A percentile compares a stretch with the other conserved stretches of the same genome.
phyloP scores from a whole-genome alignment of 768 basidiomycete genomes.

The Cystofilobasidium macerans region DNA sequence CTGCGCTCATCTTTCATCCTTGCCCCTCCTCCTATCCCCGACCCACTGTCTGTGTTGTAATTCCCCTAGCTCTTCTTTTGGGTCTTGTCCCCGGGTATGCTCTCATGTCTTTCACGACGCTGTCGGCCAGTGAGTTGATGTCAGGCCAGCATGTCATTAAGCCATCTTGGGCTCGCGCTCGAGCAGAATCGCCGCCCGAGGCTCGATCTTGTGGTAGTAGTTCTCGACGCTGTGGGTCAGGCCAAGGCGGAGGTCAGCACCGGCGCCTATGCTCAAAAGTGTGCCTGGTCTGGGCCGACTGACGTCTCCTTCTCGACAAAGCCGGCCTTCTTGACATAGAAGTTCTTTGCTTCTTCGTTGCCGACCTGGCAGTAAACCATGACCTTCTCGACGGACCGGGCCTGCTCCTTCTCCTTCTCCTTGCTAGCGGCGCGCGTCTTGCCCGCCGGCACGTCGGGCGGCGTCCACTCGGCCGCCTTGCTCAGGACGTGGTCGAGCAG shows the following conservation, averaged over 20 bases:
- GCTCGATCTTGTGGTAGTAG: conserved; percentile 23
- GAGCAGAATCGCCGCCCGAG: conserved; percentile 11
- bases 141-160: neutral
- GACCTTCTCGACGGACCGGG: conserved; percentile 15
- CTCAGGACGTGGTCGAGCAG: conserved; percentile 20
- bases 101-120: too few species aligned
- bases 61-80: too few species aligned
- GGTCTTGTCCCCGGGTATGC: too few species aligned
- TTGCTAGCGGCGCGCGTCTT: neutral
- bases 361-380: conserved; percentile 25
- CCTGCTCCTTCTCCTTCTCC: neutral
- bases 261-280: neutral
- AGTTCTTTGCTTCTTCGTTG: conserved; percentile 21
- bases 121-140: too few species aligned
- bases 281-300: too few species aligned
- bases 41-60: too few species aligned
- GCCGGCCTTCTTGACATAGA: conserved; percentile 9
- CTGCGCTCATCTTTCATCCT: too few species aligned
- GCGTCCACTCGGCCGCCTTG: conserved; percentile 9
- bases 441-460: neutral
- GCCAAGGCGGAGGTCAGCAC: conserved; percentile 4
- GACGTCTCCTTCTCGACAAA: conserved; percentile 17
- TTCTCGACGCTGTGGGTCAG: conserved; percentile 1
- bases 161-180: neutral
- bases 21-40: too few species aligned